These are phyloP conservation scores for Leccinum pellstonianum DNA, from an alignment of 768 basidiomycete species.

Conservation along the genomic window DNA sequence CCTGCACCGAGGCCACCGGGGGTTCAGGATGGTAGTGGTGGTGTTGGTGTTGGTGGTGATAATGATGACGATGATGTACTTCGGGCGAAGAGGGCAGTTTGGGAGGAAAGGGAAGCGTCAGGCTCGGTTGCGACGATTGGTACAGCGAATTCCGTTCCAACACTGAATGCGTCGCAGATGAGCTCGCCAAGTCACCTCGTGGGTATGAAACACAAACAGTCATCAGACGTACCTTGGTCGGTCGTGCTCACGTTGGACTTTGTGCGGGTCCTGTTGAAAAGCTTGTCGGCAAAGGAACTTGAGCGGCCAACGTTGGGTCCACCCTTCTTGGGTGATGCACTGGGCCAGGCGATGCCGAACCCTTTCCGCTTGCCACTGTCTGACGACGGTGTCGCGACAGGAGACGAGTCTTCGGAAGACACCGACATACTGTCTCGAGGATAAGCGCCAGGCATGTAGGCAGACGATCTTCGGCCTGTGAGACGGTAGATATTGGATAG, in stretches of 20 bases:
- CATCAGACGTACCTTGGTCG: slow-evolving; percentile 40
- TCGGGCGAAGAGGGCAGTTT: slow-evolving; percentile 1
- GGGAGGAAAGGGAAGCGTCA: slow-evolving; percentile 23
- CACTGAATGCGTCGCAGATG: background rate
- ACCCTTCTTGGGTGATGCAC: slow-evolving; percentile 52
- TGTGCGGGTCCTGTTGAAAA: slow-evolving; percentile 54
- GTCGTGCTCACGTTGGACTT: slow-evolving; percentile 50
- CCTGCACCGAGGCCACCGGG: background rate
- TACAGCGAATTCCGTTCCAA: slow-evolving; percentile 32
- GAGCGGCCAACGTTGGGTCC: slow-evolving; percentile 43
- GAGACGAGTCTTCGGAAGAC: slow-evolving; percentile 67
- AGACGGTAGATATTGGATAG: slow-evolving; percentile 50
- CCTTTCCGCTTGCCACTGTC: slow-evolving; percentile 37
- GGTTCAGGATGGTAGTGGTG: background rate
- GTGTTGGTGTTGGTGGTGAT: background rate
- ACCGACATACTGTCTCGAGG: slow-evolving; percentile 61
- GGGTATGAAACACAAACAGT: background rate
- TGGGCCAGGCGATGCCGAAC: slow-evolving; percentile 46
- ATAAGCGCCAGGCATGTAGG: slow-evolving; percentile 41
- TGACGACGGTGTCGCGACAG: slow-evolving; percentile 55
- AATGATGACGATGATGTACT: background rate
- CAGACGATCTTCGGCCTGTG: slow-evolving; percentile 38
- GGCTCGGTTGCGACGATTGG: slow-evolving; percentile 23
- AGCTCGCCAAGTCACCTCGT: background rate
- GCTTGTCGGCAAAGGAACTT: slow-evolving; percentile 59